Base-by-base conservation (phyloP, 768 basidiomycete species). In the Phlegmacium glaucopus region DNA sequence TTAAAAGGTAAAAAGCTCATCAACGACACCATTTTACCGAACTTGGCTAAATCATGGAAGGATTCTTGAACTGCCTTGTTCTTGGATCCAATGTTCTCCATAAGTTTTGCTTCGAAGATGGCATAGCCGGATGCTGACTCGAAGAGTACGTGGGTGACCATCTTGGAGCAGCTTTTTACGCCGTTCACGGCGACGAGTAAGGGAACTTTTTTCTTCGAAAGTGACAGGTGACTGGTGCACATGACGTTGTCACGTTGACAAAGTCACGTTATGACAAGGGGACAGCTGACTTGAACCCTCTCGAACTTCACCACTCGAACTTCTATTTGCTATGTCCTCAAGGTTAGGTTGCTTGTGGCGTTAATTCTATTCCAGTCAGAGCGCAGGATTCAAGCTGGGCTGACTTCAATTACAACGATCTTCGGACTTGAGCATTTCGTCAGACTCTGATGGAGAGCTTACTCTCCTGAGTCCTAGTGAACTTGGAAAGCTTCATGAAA, bases 101-200 rank as follows among this genome's bases (percentile, higher is more conserved):
- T 75, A 40, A 92, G 80, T 57, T 88, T 88, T 54, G 86, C 84
- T 63, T 94, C 81, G 66, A 96, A 95, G 47, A 96, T 75, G 44
- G 91, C 92, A 78, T 94, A 94, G 44, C 94, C 94, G 22, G 93
- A 93, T 47, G 94, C 83, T 4, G 89, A 85, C 71, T 97, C 94
- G 74, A 94, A 94, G 48, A 97, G 82, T 50, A 89, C 77, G 69
- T 97, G 93, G 10, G 88, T 90, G 53, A 86, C 76, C 81, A 84
- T 84, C 50, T 61, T 63, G 58, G 55, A 49, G 47, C 55, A 45
- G 52, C 59, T 60, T 46, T 60, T 71, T 22, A 5, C 67, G 62
- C 59, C 55, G 67, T 62, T 57, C 63, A 41, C 50, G 60, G 59
- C 66, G 64, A 57, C 54, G 67, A 65, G 53, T 54, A 51, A 35